phyloP scores from a whole-genome alignment of 2,329 filamentous ascomycete species.

The Aureobasidium sp. region DNA sequence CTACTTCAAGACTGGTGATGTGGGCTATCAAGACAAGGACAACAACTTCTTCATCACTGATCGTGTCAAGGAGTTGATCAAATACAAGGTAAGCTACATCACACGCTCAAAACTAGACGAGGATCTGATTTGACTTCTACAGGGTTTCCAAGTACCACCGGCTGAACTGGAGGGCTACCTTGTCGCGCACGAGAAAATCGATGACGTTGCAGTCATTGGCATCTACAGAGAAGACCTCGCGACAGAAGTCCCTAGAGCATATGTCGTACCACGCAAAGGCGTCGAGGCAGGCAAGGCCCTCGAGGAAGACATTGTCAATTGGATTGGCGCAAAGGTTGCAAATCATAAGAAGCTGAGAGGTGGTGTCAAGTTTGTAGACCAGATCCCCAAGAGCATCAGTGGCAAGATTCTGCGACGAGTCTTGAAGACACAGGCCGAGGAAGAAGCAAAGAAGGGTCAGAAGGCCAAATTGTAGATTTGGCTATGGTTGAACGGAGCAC shows the following conservation, averaged over 20 bases:
- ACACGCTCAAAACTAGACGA: background rate
- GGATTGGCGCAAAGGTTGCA: conserved; percentile 37
- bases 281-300: conserved; percentile 22
- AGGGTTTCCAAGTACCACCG: conserved; percentile 39
- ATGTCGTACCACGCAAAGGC: conserved; percentile 33
- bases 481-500: background rate
- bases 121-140: background rate
- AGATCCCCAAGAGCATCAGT: conserved; percentile 39
- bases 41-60: conserved; percentile 89
- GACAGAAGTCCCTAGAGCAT: conserved; percentile 39
- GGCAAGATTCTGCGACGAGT: conserved; percentile 41
- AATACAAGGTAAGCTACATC: conserved; percentile 44
- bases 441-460: conserved; percentile 28
- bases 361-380: conserved; percentile 37
- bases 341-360: conserved; percentile 40
- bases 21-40: conserved; percentile 66
- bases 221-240: conserved; percentile 37
- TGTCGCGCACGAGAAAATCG: conserved; percentile 32
- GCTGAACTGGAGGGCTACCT: conserved; percentile 40
- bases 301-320: conserved; percentile 35
- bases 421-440: conserved; percentile 35
- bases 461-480: conserved; percentile 33
- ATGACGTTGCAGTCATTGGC: conserved; percentile 38
- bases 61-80: conserved; percentile 62
- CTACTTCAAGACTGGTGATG: conserved; percentile 86